Conservation (phyloP, 768 basidiomycete species). For the Termitomyces titanicus region DNA sequence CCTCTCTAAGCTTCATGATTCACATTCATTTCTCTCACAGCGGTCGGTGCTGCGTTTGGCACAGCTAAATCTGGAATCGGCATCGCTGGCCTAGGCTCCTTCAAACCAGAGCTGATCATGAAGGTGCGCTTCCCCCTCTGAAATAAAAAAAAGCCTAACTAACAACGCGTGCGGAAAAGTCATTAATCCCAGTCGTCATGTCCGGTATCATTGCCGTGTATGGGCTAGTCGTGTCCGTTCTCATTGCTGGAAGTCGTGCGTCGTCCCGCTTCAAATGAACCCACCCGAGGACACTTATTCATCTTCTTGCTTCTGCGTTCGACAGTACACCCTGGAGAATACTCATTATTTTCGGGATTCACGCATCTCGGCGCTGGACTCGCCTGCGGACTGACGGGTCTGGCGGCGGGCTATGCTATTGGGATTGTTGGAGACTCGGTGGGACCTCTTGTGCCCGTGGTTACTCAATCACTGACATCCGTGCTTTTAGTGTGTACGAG, state of each 20-base stretch:
- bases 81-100: constrained; percentile 90
- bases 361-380: constrained; percentile 91
- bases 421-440: constrained; percentile 93
- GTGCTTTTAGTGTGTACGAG: constrained; percentile 21
- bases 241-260: constrained; percentile 69
- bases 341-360: constrained; percentile 85
- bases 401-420: constrained; percentile 94
- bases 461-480: no score
- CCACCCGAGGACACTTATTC: constrained; percentile 6
- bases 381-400: constrained; percentile 85
- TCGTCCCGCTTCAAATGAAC: constrained; percentile 7
- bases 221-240: constrained; percentile 91
- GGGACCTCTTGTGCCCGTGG: constrained; percentile 22
- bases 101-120: constrained; percentile 97
- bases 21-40: constrained; percentile 32
- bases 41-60: constrained; percentile 93
- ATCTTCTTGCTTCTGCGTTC: background rate
- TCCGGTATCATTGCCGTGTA: constrained; percentile 98
- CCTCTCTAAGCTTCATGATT: background rate
- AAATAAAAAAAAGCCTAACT: background rate
- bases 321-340: constrained; percentile 62
- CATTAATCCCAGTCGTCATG: constrained; percentile 96
- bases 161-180: constrained; percentile 50
- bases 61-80: constrained; percentile 97
- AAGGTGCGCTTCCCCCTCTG: constrained; percentile 48